Percentiles rank a stretch among this genome's conserved stretches.
Conservation (phyloP, 306 rosid genomes). For the Heteromeles arbutifolia region DNA sequence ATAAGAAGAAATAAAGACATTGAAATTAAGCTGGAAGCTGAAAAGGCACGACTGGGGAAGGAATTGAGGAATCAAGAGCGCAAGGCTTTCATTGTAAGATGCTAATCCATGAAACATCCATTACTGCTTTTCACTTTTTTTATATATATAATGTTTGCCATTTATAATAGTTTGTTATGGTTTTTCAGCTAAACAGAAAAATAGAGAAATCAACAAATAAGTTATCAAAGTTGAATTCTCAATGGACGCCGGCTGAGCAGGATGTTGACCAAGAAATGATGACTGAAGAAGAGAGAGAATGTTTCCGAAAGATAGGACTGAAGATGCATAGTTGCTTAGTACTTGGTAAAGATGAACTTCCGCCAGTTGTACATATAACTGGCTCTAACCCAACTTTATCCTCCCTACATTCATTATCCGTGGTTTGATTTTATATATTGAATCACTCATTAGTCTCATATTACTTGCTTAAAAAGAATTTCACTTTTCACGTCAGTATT, state of each 20-base stretch:
- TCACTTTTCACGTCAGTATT: neutral
- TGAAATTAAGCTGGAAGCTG: constrained; percentile 52
- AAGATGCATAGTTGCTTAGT: constrained; percentile 50
- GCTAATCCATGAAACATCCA: constrained; percentile 1
- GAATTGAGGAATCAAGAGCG: constrained; percentile 50
- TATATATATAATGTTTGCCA: neutral
- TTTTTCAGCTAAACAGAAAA: constrained; percentile 56
- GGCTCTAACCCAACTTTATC: constrained; percentile 1
- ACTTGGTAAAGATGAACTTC: constrained; percentile 46
- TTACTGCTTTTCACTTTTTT: neutral
- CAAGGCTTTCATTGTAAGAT: constrained; percentile 57
- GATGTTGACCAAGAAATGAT: constrained; percentile 63
- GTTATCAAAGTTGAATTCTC: constrained; percentile 50
- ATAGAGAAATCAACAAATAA: constrained; percentile 51
- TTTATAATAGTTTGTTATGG: neutral
- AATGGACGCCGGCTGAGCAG: constrained; percentile 45
- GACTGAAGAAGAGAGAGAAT: constrained; percentile 71
- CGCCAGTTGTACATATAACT: constrained; percentile 5
- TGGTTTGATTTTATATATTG: neutral
- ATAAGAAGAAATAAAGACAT: constrained; percentile 16
- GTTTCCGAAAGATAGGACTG: constrained; percentile 59
- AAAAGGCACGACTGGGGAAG: constrained; percentile 43
- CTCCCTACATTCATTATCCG: neutral
- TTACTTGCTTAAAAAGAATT: neutral
- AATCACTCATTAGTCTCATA: neutral